Evolutionary conservation across 2,329 filamentous ascomycete genomes (phyloP), one percentile per base, ranked within the genome.

Genomic region (Talaromyces marneffei): DNA sequence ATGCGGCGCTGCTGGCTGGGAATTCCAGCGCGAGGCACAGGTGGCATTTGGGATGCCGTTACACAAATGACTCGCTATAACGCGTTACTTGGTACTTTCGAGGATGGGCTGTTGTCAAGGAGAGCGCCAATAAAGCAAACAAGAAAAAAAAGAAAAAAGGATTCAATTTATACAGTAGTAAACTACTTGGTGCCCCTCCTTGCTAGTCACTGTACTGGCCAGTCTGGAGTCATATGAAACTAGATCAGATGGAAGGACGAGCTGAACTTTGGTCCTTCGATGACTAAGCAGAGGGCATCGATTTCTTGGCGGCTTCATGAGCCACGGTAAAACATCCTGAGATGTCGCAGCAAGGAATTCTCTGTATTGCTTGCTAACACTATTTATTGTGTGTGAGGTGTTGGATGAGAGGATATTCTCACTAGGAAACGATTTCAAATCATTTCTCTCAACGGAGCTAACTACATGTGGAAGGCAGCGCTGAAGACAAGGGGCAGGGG

Each of bases 1-100:
- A 80, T 69, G 29, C 77, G 74, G 42, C 69, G 75, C 59, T 64
- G 75, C 59, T 64, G 68, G 53, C 70, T 67, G 62, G 62, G 64
- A 33, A 18, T 59, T 37, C 52, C 66, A 42, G 60, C 54, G 59
- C 64, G 57, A 48, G 70, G 69, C 35, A 78, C 57, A 31, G 76
- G 77, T 61, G 76, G 75, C 76, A 79, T 78, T 44, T 46, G 35
- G 33, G 4, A 27, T 9, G 18, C 16, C 20, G 31, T 27, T 50
- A 58, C 29, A 35, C 27, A 29, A 27, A 48, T 27, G 44, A n/a
- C 44, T 48, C 44, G 44, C 44, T 44, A 31, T 10, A 12, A 35
- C 33, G 8, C 33, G 48, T 33, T 55, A 55, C 31, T 40, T 55
- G 52, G 46, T 25, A 39, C 33, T 40, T 27, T 55, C 23, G 39